Conservation (phyloP, 371 early-diverging fungal genomes). For the Mortierella sp. region DNA sequence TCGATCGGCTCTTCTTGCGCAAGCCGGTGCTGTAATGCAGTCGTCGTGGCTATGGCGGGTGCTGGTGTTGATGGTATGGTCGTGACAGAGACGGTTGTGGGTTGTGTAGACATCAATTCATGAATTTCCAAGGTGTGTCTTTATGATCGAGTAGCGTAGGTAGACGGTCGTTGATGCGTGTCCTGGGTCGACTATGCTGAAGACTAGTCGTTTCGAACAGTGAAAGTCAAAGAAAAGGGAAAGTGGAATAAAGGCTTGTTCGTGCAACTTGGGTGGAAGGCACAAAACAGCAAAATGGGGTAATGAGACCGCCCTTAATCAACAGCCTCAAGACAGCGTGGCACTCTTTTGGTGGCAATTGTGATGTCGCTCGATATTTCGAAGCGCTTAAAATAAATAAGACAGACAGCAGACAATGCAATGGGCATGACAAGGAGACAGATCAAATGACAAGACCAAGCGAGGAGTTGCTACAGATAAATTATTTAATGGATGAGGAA, state of each 20-base stretch:
- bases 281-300: too few relatives aligned
- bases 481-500: constrained; percentile 4
- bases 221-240: neutral
- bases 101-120: constrained; percentile 24
- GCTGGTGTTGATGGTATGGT: neutral
- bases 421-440: too few relatives aligned
- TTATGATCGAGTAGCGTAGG: neutral
- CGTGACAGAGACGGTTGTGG: constrained; percentile 3
- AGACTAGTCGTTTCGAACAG: neutral
- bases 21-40: neutral
- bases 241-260: too few relatives aligned
- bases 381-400: too few relatives aligned
- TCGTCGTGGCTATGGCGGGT: neutral
- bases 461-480: constrained; percentile 3
- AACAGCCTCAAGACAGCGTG: too few relatives aligned
- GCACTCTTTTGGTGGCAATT: too few relatives aligned
- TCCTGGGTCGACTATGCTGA: too few relatives aligned
- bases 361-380: too few relatives aligned
- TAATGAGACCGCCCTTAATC: too few relatives aligned
- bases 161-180: neutral
- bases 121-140: constrained; percentile 2
- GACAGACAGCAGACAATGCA: too few relatives aligned
- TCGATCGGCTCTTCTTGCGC: constrained; percentile 18
- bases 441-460: too few relatives aligned
- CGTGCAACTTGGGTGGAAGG: too few relatives aligned